Base-by-base conservation (phyloP, 345 rosid genomes). In the Sapria himalayana region DNA sequence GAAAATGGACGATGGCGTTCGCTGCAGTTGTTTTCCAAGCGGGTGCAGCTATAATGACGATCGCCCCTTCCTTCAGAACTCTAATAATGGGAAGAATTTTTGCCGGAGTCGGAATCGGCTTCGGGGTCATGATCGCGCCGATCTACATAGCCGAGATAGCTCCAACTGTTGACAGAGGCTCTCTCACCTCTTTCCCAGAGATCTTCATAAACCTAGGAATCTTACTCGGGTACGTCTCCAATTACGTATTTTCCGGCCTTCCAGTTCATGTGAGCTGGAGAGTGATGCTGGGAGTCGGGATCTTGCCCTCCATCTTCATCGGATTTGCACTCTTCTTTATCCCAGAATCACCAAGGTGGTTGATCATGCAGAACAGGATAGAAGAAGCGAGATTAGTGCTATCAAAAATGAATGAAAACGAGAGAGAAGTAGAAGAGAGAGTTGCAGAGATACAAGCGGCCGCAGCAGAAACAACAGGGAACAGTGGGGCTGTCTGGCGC, bases 261-360 rank as follows among this genome's bases (percentile, higher is more conserved):
- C 54, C 93, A 3, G 71, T 47, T 18, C 80, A 80, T 48, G 65
- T 52, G 48, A 76, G 60, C 58, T 85, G 96, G 96, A 70, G 93
- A 56, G 51, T 85, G 31, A 85, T 85, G 96, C 82, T 85, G 12
- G 96, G 80, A 0, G 91, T 77, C 4, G 96, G 96, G 39, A 72
- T 72, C 50, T 54, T 80, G 39, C 96, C 96, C n/a, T 74, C 93
- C 0, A 46, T 74, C 18, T 71, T 80, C 52, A 70, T 80, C 42
- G 96, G 74, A 17, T 43, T 67, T 45, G 85, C 96, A 9, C 69
- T 85, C 16, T 85, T 72, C 24, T 42, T 85, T 29, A 85, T 85
- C 62, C 96, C 96, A 1, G 93, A 85, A 55, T 85, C 93, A 11
- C 93, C 93, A 0, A 68, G 93, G 59, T 85, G 91, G 96, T 41